Conservation (phyloP, 78 protist species). For the Dictyostelium capitatum region DNA sequence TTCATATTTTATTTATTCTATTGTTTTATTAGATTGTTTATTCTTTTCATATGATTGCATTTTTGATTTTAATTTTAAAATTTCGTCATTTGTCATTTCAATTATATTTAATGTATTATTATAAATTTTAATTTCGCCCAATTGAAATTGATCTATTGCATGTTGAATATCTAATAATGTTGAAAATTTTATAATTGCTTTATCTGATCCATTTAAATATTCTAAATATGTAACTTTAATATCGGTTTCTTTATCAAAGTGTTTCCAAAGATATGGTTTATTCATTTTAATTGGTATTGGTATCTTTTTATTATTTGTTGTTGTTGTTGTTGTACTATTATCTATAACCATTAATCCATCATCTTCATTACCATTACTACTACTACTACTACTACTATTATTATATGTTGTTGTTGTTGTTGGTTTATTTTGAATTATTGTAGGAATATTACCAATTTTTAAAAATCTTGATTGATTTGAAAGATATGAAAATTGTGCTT, state of each 20-base stretch:
- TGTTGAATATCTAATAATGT: conserved; percentile 9
- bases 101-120: not conserved
- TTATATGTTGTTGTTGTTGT: not conserved
- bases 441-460: conserved; percentile 10
- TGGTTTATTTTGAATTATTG: not conserved
- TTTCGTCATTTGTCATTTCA: not conserved
- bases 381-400: not conserved
- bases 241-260: conserved; percentile 23
- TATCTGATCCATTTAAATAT: not conserved
- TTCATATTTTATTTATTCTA: no score
- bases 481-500: conserved; percentile 6
- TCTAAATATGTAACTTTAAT: conserved; percentile 21
- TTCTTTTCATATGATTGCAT: not conserved
- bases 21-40: no score
- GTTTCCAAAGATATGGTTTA: conserved; percentile 43
- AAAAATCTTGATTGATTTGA: not conserved
- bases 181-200: conserved; percentile 38
- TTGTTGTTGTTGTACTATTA: not conserved
- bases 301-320: not conserved
- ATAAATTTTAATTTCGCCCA: not conserved
- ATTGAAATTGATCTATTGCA: conserved; percentile 12
- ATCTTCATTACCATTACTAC: not conserved
- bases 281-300: not conserved
- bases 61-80: not conserved
- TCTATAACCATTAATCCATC: not conserved